Evolutionary conservation across 2,329 filamentous ascomycete genomes (phyloP).

Genomic region (Domatiomyces catenatus): DNA sequence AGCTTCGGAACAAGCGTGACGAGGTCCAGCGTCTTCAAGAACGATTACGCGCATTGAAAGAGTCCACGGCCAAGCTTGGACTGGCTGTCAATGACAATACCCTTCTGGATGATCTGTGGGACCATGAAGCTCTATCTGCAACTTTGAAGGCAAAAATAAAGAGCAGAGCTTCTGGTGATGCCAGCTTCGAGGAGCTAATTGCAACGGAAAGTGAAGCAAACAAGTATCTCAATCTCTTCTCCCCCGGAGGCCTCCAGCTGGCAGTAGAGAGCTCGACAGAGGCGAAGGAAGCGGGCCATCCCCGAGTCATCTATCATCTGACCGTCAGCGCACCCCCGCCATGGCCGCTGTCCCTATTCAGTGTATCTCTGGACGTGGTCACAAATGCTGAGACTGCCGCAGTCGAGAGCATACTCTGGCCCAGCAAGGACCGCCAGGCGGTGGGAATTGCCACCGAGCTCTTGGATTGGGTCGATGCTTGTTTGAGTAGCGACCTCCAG

Average conservation of each 20-base stretch:
- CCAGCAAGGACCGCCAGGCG: not conserved
- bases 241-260: constrained; percentile 13
- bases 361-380: constrained; percentile 8
- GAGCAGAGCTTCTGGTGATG: not conserved
- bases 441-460: constrained; percentile 5
- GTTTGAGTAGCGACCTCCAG: constrained; percentile 10
- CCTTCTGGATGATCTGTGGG: not conserved
- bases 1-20: constrained; percentile 3
- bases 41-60: constrained; percentile 2
- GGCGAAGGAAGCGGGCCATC: constrained; percentile 2
- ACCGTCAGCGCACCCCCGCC: constrained; percentile 11
- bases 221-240: constrained; percentile 12
- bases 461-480: constrained; percentile 10
- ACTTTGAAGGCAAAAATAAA: not conserved
- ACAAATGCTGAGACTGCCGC: constrained; percentile 7
- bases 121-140: not conserved
- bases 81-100: not conserved
- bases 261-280: constrained; percentile 4
- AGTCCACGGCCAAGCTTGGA: constrained; percentile 2
- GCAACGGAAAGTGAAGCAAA: not conserved
- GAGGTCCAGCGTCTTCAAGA: constrained; percentile 4
- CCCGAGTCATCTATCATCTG: constrained; percentile 9
- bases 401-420: constrained; percentile 7
- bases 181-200: not conserved
- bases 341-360: constrained; percentile 10